Percentiles rank a stretch among this genome's conserved stretches.
These are phyloP conservation scores for Styphnolobium japonicum DNA, from an alignment of 306 rosid genomes.

Conservation along the genomic window DNA sequence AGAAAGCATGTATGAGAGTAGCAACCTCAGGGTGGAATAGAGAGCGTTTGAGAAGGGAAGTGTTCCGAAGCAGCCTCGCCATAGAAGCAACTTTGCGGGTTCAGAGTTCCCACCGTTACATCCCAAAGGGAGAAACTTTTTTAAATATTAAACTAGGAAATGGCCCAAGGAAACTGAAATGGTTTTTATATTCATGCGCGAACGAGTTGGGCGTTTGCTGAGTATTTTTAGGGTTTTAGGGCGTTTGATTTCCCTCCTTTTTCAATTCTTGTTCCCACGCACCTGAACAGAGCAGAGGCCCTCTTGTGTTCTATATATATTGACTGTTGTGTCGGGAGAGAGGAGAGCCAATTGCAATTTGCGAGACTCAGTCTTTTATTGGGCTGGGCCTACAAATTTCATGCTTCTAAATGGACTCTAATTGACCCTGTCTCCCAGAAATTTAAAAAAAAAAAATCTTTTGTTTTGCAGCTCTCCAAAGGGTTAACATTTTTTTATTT, in stretches of 20 bases:
- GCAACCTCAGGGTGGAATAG: slow-evolving; percentile 47
- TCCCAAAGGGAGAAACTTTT: not conserved
- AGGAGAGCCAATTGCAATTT: no score
- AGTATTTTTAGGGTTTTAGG: slow-evolving; percentile 45
- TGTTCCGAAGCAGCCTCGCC: slow-evolving; percentile 74
- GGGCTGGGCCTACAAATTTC: no score
- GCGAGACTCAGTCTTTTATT: no score
- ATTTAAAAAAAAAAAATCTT: no score
- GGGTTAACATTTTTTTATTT: no score
- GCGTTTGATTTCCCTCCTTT: slow-evolving; percentile 57
- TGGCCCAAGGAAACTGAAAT: not conserved
- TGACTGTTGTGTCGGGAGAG: no score
- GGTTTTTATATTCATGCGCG: not conserved
- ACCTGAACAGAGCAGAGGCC: no score
- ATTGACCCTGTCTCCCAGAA: no score
- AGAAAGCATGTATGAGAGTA: not conserved
- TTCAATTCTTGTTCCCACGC: slow-evolving; percentile 3
- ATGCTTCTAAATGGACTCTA: no score
- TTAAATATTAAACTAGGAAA: not conserved
- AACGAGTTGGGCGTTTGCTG: not conserved
- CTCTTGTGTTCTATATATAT: no score
- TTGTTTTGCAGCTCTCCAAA: no score
- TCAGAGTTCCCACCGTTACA: not conserved
- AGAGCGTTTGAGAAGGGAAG: slow-evolving; percentile 48
- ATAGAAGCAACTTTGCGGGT: slow-evolving; percentile 33